Evolutionary conservation across 805 yeast genomes (phyloP), one percentile per base, ranked within the genome.

Genomic region (Candida palmyrensis): DNA sequence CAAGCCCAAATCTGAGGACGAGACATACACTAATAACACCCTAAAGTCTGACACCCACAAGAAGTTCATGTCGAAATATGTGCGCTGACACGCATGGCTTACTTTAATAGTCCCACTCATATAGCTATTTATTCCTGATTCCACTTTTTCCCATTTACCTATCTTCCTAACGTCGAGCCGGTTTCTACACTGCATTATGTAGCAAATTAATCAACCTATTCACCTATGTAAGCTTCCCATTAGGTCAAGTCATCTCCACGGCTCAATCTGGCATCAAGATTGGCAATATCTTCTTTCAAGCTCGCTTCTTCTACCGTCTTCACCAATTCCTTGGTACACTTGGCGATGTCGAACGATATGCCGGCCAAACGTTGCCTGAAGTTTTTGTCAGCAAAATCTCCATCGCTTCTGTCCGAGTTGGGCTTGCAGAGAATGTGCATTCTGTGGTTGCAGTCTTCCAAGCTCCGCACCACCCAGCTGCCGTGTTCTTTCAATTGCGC

Each of bases 301-400:
- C 89, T 82, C 16, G 95, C 95, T 53, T 89, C 97, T 55, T 90
- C 97, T 4, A 90, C 96, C 1, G 95, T 85, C 62, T 89, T 89
- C 14, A 90, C 97, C 51, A 90, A 71, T 57, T 90, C 97, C 57
- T 89, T 90, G 4, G 97, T 90, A 56, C 95, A 83, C 59, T 90
- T 88, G 16, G 97, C 97, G 61, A 90, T 85, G 55, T 90, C 97
- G 62, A 88, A 90, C 18, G 96, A 90, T 45, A 89, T 82, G 2
- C 97, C 97, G 0, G 97, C 97, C 43, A 90, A 74, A 49, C 97
- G 75, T 59, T 90, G 97, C 59, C 86, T 86, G 64, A 87, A 82
- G 47, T 83, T 83, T 55, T 84, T 82, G 52, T 87, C 95, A 2
- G 96, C 96, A 51, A 73, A 79, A 34, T 79, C 85, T 22, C 50